Base-by-base conservation (phyloP, 192 early-diverging fungal species). In the Coemansia sp. region DNA sequence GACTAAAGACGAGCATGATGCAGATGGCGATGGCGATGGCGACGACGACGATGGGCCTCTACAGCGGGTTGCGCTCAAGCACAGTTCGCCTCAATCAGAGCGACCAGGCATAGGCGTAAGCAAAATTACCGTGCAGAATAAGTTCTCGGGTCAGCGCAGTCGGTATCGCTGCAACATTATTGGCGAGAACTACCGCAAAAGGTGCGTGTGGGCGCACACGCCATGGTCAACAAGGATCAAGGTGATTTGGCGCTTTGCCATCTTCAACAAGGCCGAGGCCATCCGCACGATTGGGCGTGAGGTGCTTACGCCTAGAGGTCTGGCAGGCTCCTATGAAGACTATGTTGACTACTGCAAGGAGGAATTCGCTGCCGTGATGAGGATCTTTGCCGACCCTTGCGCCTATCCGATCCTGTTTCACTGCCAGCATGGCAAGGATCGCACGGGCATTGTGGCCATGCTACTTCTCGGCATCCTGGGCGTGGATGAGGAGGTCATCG, bases 371-470 rank as follows among this genome's bases (percentile, higher is more conserved):
- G 70, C 80, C 12, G 85, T 83, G 8, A 41, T 90, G 72, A 76
- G 78, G 22, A 71, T 87, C 10, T 87, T 89, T 75, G 76, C 85
- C 11, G 85, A 87, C 61, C 74, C 77, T n/a, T 54, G 70, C 36
- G 82, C 86, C 34, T 88, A 86, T 60, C 90, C 90, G 10, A 83
- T 91, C 11, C 75, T 88, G 43, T 84, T 91, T n/a, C 90, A 91
- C 62, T 91, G 90, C 77, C 83, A 87, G 59, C 86, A 89, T 47
- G 90, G 90, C 59, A 91, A 91, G 68, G 90, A 91, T 67, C 80
- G 90, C 65, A 91, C 90, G 6, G 90, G 88, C 43, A 81, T 91
- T 69, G 71, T 89, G 47, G 80, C 85, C 57, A 86, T 85, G 67
- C 70, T 91, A 20, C 52, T 89, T 10, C 67, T 87, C 41, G 77